Base-by-base conservation (phyloP, 768 basidiomycete species). In the Pleurotus citrinopileatus region DNA sequence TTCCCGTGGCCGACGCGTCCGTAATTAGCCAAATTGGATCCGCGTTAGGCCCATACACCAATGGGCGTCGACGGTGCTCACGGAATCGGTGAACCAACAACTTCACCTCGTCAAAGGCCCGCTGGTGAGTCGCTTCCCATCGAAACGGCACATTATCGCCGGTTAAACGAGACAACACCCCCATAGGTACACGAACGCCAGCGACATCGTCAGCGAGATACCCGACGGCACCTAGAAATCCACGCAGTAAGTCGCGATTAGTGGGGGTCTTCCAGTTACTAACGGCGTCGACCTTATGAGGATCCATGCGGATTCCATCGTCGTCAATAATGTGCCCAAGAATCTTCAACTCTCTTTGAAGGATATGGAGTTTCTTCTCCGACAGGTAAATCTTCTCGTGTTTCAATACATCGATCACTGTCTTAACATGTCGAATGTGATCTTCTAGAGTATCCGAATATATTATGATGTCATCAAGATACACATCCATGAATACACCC, bases 381-480 rank as follows among this genome's bases (percentile, higher is more conserved):
- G n/a, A 64, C 0, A 74, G 58, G 56, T 63, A 73, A 3, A 76
- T 59, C 4, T 62, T 42, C 0, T 61, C 55, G 5, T 60, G 25
- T 1, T 60, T 22, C 0, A 78, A 58, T 0, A 55, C 59, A 0
- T 61, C 57, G 32, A 76, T 59, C 0, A 73, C 59, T 2, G 57
- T 29, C 2, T 56, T 40, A 3, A 76, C 55, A 53, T 71, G 64
- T 2, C 55, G 12, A 2, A 65, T 51, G 48, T 76, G 73, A 0
- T 73, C 73, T n/a, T 65, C 62, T 2, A 72, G 52, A 0, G 66
- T 60, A 19, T 67, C 57, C 0, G 68, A 71, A 57, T 62, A 75
- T 1, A 76, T 55, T 20, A 74, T 60, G 4, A 73, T 65, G 54
- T 75, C 70, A 60, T 69, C 70, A 2, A 73, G 56, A 54, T 66